Percentiles rank a stretch among this genome's conserved stretches.
Evolutionary conservation across 257 asterid genomes (phyloP).

Genomic region (Hygrophila difformis): DNA sequence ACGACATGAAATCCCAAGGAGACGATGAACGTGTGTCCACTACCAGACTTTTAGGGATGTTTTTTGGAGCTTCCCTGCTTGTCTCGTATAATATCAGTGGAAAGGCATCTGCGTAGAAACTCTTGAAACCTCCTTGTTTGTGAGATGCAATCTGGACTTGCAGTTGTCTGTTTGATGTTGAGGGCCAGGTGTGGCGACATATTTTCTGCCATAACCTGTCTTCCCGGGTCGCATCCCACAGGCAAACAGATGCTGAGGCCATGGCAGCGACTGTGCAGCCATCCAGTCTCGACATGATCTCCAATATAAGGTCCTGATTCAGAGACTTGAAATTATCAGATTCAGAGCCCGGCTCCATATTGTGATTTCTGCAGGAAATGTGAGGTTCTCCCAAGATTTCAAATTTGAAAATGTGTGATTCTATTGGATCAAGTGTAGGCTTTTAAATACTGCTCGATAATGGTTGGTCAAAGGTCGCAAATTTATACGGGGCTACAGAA

Average conservation of each 20-base stretch:
- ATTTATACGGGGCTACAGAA: conserved; percentile 3
- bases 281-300: conserved; percentile 17
- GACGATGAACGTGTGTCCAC: background rate
- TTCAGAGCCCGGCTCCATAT: background rate
- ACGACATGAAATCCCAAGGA: conserved; percentile 16
- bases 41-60: background rate
- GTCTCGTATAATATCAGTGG: conserved; percentile 13
- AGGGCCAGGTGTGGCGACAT: conserved; percentile 20
- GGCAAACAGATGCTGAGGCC: conserved; percentile 6
- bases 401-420: background rate
- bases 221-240: conserved; percentile 2
- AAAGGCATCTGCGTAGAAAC: conserved; percentile 10
- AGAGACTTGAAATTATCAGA: conserved; percentile 8
- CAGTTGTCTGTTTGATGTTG: conserved; percentile 8
- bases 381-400: background rate
- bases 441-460: background rate
- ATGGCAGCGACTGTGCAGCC: conserved; percentile 12
- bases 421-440: background rate
- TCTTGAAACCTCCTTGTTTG: conserved; percentile 12
- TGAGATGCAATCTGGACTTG: background rate
- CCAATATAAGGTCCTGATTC: background rate
- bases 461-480: conserved; percentile 2
- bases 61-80: background rate
- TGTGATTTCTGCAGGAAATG: too few species aligned
- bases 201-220: conserved; percentile 11